Conservation (phyloP, 106 monocot genomes). For the Agapanthus africanus region DNA sequence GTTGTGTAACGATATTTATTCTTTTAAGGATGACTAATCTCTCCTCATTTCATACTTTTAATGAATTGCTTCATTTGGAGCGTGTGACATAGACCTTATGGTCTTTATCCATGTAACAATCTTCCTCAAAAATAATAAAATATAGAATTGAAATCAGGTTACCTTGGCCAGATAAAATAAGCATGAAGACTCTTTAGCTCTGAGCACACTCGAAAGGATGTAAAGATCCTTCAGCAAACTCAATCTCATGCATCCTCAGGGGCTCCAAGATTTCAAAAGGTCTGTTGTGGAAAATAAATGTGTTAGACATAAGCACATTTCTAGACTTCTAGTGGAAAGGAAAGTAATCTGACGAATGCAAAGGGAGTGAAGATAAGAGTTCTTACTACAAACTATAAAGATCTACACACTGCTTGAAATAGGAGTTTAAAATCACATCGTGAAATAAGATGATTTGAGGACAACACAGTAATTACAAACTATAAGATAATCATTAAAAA, state of each 20-base stretch:
- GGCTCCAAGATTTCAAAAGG: constrained; percentile 79
- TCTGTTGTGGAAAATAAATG: constrained; percentile 21
- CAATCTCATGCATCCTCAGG: constrained; percentile 71
- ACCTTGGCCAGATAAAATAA: constrained; percentile 10
- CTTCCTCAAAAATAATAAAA: no score
- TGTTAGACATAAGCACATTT: not conserved
- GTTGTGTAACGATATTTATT: no score
- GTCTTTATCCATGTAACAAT: no score
- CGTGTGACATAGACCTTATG: no score
- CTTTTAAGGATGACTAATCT: no score
- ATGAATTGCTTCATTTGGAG: no score
- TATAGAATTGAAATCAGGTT: not conserved
- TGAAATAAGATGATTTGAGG: not conserved
- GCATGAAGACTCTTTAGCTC: constrained; percentile 32
- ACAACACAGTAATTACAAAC: not conserved
- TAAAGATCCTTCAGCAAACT: constrained; percentile 68
- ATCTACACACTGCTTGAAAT: not conserved
- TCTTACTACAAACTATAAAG: not conserved
- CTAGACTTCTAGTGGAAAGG: not conserved
- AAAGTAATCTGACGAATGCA: not conserved
- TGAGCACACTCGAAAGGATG: constrained; percentile 88
- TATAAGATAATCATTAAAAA: not conserved
- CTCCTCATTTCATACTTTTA: no score
- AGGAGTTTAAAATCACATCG: not conserved
- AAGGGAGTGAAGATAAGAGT: not conserved